Evolutionary conservation across 768 basidiomycete species (phyloP), one percentile per base, ranked within the genome.

Genomic region (Rickenella mellea): DNA sequence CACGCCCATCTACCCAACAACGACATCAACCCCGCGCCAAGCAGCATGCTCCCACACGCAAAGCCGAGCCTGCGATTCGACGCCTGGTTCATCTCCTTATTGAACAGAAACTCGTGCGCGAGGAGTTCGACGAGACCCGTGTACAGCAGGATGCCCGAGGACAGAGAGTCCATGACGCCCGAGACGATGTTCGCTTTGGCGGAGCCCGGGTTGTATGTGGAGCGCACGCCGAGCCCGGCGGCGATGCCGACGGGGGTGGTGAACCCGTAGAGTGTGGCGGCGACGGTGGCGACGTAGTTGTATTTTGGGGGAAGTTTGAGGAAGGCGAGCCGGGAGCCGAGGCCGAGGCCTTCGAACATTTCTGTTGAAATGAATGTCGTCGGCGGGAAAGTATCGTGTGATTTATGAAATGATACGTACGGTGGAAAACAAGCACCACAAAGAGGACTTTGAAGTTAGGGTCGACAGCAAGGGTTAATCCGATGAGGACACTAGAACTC

Each of bases 21-120:
- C 1, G 90, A 79, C 93, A 97, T 97, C n/a, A 96, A 40, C 1
- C 70, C 90, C 20, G 80, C 81, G 8, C 93, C 93, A 7, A 80
- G 45, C n/a, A 83, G 49, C 80, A 96, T 89, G 51, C 77, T 81
- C n/a, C 63, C 59, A 46, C 90, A 48, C 6, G 87, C 80, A 48
- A 86, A 94, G 0, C 69, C 60, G n/a, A 94, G 61, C 52, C 78
- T 77, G 21, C 59, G 53, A 41, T 74, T 76, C 5, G 78, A 76
- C 4, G 73, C 74, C n/a, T 74, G 68, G 58, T 82, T 76, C 82
- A 92, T 88, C 44, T 87, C 76, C 45, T 80, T 76, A 66, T 78
- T 91, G 65, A 94, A 91, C 29, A 98, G 55, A 63, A 98, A 96
- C 55, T 97, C 94, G 56, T 96, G 93, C 1, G 90, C 94, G 33